Evolutionary conservation across 495 filamentous ascomycete genomes (phyloP), one percentile per base, ranked within the genome.

Genomic region (Bacidia rubella): DNA sequence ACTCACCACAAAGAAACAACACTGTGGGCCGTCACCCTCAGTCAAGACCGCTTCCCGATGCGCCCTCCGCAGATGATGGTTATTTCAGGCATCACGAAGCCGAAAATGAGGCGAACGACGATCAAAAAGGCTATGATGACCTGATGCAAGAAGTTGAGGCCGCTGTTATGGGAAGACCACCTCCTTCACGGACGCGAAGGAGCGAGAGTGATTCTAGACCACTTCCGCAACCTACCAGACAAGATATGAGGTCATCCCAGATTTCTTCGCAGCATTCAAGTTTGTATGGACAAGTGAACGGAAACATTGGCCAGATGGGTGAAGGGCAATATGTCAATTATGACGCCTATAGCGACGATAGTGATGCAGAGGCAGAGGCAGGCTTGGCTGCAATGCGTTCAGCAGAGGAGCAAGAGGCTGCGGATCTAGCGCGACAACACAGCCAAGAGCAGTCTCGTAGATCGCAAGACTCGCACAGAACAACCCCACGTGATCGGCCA

Each of bases 321-420:
- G 65, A 69, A 3, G 73, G 70, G 0, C 63, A 70, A 27, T 66
- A 69, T 51, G 66, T 72, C 29, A 72, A 75, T 54, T 77, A 79
- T 51, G 70, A 67, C 62, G 73, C 70, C 1, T 74, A 78, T 54
- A 78, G 74, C 59, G 77, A 92, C 54, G 86, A 87, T 24, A 95
- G 88, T 60, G 92, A 99, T 56, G 79, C 87, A 0, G 92, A 99
- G 65, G 90, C 87, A 23, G 84, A 85, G 20, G 87, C 86, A 23
- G 92, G 92, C 1, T 68, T 93, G 17, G 79, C 82, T 57, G 88
- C 89, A 60, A 76, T 98, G 75, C 81, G 78, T 29, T 77, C 86
- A 66, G 86, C 86, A 1, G 92, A 95, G 49, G 80, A 89, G 65
- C 81, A 95, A 61, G 88, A 95, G 21, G 67, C 61, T 43, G 73